These are phyloP conservation scores for Paracorniculantispora psalliotae DNA, from an alignment of 2,329 filamentous ascomycete species.

Conservation along the genomic window DNA sequence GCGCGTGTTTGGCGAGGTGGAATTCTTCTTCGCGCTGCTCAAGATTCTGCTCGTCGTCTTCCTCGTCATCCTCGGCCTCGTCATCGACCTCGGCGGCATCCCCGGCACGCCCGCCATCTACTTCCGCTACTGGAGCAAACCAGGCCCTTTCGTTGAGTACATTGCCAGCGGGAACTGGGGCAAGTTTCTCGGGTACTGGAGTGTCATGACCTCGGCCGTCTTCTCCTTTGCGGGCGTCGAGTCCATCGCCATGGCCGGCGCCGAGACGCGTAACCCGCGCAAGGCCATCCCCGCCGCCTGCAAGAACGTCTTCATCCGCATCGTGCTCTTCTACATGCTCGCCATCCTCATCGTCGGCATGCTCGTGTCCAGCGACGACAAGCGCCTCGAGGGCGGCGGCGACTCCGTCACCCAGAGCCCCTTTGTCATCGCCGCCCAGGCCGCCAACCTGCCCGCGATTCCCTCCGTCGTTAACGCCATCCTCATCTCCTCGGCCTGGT, in stretches of 20 bases:
- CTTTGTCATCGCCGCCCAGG: slow-evolving; percentile 67
- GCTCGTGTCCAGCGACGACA: slow-evolving; percentile 55
- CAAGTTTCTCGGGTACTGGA: slow-evolving; percentile 61
- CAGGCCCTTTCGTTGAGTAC: slow-evolving; percentile 63
- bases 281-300: slow-evolving; percentile 51
- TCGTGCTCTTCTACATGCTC: slow-evolving; percentile 58
- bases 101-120: slow-evolving; percentile 55
- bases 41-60: slow-evolving; percentile 59
- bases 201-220: slow-evolving; percentile 58
- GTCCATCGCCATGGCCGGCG: slow-evolving; percentile 57
- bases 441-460: slow-evolving; percentile 62
- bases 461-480: slow-evolving; percentile 72
- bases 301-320: slow-evolving; percentile 53
- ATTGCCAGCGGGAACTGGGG: slow-evolving; percentile 55
- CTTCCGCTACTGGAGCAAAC: slow-evolving; percentile 65
- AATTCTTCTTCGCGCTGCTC: slow-evolving; percentile 47
- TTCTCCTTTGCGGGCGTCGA: slow-evolving; percentile 66
- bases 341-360: slow-evolving; percentile 66
- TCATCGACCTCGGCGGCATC: slow-evolving; percentile 59
- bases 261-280: slow-evolving; percentile 52
- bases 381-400: slow-evolving; percentile 44
- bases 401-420: slow-evolving; percentile 47
- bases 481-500: slow-evolving; percentile 67
- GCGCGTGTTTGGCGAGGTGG: slow-evolving; percentile 56
- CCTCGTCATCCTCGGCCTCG: slow-evolving; percentile 56